A percentile compares a stretch with the other conserved stretches of the same genome.
Evolutionary conservation across 139 green algal genomes (phyloP).

Genomic region (Volvox reticuliferus): DNA sequence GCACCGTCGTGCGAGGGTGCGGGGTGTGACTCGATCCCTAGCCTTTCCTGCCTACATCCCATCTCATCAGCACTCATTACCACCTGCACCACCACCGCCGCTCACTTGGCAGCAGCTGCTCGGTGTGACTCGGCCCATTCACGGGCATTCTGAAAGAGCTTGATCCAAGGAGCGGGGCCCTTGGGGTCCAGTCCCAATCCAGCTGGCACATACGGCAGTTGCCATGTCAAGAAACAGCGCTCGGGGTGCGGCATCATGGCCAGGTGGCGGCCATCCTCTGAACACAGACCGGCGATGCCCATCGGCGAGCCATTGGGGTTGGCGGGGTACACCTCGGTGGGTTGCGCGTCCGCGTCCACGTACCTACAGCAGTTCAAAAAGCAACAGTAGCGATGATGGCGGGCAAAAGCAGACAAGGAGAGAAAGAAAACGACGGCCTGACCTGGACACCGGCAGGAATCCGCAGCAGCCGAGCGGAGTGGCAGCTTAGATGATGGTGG

Average conservation of each 20-base stretch:
- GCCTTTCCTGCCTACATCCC: no score
- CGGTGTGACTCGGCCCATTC: slow-evolving; percentile 75
- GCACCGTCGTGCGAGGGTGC: no score
- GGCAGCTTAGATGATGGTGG: no score
- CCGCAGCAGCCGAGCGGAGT: no score
- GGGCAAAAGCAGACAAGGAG: no score
- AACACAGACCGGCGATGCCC: slow-evolving; percentile 96
- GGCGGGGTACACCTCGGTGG: slow-evolving; percentile 94
- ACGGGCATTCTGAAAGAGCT: slow-evolving; percentile 97
- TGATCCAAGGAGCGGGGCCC: slow-evolving; percentile 93
- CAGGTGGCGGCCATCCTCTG: slow-evolving; percentile 93
- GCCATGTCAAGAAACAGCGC: slow-evolving; percentile 96
- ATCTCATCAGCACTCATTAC: no score
- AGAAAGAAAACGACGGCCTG: no score
- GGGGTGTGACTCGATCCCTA: no score
- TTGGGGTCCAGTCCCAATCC: slow-evolving; percentile 71
- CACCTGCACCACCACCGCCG: background rate
- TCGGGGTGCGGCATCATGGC: slow-evolving; percentile 99
- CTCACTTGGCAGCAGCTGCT: background rate
- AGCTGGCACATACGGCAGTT: slow-evolving; percentile 83
- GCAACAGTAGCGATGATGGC: no score
- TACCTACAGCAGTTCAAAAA: slow-evolving; percentile 67
- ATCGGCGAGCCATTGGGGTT: slow-evolving; percentile 97
- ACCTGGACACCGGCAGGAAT: no score
- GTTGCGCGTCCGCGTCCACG: slow-evolving; percentile 71